Evolutionary conservation across 768 basidiomycete genomes (phyloP).

Genomic region (Tulasnella sp.): DNA sequence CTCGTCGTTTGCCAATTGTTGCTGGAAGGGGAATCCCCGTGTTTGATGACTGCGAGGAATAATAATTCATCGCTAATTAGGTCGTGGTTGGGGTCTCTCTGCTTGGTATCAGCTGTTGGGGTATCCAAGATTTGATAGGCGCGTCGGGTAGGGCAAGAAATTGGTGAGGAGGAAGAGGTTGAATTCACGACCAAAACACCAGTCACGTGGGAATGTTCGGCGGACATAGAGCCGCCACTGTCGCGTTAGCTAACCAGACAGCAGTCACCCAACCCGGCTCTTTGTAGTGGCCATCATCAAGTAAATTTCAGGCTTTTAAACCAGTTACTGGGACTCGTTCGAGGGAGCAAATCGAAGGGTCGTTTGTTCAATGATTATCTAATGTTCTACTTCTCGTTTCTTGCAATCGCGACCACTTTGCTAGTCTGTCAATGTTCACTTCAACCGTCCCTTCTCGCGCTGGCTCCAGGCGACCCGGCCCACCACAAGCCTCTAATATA

Average conservation of each 20-base stretch:
- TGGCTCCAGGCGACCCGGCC: background rate
- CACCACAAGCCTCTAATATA: background rate
- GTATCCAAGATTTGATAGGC: no score
- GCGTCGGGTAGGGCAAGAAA: no score
- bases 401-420: background rate
- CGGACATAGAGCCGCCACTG: background rate
- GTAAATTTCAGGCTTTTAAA: background rate
- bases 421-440: background rate
- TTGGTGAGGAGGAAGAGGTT: background rate
- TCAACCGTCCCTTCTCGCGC: background rate
- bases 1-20: conserved; percentile 47
- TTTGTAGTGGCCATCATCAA: background rate
- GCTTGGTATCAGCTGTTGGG: no score
- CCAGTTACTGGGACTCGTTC: background rate
- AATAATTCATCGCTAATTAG: background rate
- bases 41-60: background rate
- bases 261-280: background rate
- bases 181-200: background rate
- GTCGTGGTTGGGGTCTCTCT: background rate
- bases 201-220: background rate
- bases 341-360: background rate
- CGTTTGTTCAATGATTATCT: no score
- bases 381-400: background rate
- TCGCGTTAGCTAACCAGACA: background rate
- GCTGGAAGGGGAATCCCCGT: conserved; percentile 59